These are phyloP conservation scores for Pseudonectria foliicola DNA, from an alignment of 2,329 filamentous ascomycete species.

Conservation along the genomic window DNA sequence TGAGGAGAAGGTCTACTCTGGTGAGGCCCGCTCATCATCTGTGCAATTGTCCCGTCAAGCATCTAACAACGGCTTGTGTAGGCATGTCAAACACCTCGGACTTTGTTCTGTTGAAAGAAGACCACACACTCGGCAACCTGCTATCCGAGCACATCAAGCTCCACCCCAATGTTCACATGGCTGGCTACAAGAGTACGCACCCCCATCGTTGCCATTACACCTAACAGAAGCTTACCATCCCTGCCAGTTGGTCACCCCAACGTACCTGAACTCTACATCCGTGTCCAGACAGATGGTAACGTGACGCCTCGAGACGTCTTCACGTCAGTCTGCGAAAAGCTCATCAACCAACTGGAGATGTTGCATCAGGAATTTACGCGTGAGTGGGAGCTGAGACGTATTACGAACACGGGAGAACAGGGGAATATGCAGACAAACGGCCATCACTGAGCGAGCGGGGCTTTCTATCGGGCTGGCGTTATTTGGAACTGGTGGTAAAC, in stretches of 20 bases:
- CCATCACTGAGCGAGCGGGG: slow-evolving; percentile 10
- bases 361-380: slow-evolving; percentile 85
- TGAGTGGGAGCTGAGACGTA: slow-evolving; percentile 83
- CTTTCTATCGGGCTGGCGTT: slow-evolving; percentile 20
- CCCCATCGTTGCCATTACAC: slow-evolving; percentile 24
- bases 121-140: slow-evolving; percentile 91
- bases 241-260: slow-evolving; percentile 50
- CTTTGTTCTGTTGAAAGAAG: slow-evolving; percentile 94
- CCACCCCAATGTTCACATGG: slow-evolving; percentile 77
- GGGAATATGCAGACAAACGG: slow-evolving; percentile 32
- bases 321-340: slow-evolving; percentile 69
- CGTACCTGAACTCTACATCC: slow-evolving; percentile 58
- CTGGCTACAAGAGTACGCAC: slow-evolving; percentile 75
- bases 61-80: slow-evolving; percentile 3
- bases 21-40: slow-evolving; percentile 44
- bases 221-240: slow-evolving; percentile 9
- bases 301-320: slow-evolving; percentile 87
- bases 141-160: slow-evolving; percentile 79
- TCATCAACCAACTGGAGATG: slow-evolving; percentile 73
- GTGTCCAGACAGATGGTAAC: slow-evolving; percentile 85
- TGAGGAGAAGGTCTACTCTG: slow-evolving; percentile 78
- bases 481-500: slow-evolving; percentile 15
- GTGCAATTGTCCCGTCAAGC: not conserved
- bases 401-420: slow-evolving; percentile 62
- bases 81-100: slow-evolving; percentile 92